Evolutionary conservation across 202 grass and related monocot species (phyloP).

Genomic region (Digitaria exilis): DNA sequence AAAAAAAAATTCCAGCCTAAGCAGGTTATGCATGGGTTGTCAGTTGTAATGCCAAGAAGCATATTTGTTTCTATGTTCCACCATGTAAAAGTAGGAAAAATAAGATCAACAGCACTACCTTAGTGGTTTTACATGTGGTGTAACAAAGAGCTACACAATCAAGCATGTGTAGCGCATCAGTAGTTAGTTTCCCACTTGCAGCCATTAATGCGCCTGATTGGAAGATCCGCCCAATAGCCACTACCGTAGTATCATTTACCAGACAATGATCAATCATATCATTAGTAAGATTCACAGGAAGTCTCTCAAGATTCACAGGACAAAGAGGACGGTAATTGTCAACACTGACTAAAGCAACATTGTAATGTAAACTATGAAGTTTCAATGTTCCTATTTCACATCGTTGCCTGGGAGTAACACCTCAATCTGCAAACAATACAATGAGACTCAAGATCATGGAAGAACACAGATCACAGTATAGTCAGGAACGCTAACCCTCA

Average conservation of each 20-base stretch:
- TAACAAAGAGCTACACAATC: background rate
- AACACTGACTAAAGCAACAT: no score
- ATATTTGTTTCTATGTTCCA: no score
- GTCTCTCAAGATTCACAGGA: no score
- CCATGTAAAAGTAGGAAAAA: background rate
- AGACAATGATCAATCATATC: no score
- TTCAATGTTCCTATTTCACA: background rate
- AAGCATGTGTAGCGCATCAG: no score
- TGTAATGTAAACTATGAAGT: no score
- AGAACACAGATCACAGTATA: background rate
- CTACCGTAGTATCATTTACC: background rate
- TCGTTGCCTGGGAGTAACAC: background rate
- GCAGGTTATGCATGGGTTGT: no score
- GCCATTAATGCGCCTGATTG: background rate
- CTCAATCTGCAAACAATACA: slow-evolving; percentile 3
- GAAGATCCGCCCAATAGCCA: background rate
- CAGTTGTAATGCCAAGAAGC: no score
- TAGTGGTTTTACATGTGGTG: background rate
- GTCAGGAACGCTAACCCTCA: background rate
- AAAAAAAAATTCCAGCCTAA: background rate
- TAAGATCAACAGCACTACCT: background rate
- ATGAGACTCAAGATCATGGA: background rate
- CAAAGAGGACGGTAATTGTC: no score
- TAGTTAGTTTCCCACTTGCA: background rate
- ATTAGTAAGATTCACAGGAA: background rate